Evolutionary conservation across 306 rosid species (phyloP).

Genomic region (Trichosanthes truncata): DNA sequence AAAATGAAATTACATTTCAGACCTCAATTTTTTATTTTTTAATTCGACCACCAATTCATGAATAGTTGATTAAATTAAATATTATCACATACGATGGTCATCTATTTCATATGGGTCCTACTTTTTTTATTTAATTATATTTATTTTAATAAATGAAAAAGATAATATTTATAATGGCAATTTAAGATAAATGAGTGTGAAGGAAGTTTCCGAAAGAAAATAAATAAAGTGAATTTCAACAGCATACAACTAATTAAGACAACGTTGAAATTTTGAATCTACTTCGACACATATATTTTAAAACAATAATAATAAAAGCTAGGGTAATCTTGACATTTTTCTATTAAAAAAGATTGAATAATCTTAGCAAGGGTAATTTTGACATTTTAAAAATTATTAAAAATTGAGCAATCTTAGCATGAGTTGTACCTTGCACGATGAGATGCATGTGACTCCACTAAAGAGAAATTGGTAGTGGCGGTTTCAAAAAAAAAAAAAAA

Average conservation of each 20-base stretch:
- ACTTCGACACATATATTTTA: neutral
- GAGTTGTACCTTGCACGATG: conserved; percentile 1
- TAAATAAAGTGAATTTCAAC: neutral
- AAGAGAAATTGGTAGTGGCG: too few species aligned
- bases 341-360: neutral
- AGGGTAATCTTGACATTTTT: neutral
- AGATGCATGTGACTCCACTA: conserved; percentile 6
- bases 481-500: too few species aligned
- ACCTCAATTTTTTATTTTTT: neutral
- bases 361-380: neutral
- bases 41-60: neutral
- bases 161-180: neutral
- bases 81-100: neutral
- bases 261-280: neutral
- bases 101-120: neutral
- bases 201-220: neutral
- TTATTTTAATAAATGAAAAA: too few species aligned
- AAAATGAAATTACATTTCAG: neutral
- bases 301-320: neutral
- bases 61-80: neutral
- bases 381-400: neutral
- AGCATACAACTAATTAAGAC: neutral
- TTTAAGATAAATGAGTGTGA: neutral
- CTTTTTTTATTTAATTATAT: too few species aligned
- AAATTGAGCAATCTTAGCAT: neutral